These are phyloP conservation scores for Croton laevigatus DNA, from an alignment of 441 rosid genomes.

Conservation along the genomic window DNA sequence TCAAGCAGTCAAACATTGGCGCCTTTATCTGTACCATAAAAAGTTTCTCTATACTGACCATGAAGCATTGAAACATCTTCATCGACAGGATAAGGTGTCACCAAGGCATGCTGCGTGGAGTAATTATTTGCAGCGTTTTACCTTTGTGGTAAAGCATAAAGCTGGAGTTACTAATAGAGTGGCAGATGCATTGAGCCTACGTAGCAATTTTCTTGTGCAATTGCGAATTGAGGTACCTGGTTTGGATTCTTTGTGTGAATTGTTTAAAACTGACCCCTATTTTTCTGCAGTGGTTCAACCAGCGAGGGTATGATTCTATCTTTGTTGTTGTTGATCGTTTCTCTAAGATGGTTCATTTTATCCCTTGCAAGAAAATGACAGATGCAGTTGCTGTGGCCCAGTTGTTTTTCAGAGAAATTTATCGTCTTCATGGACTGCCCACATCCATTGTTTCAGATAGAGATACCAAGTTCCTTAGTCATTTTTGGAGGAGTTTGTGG, in stretches of 20 bases:
- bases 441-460: too few relatives aligned
- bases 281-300: neutral
- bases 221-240: too few relatives aligned
- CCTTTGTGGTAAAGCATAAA: neutral
- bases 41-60: neutral
- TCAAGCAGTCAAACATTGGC: too few relatives aligned
- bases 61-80: neutral
- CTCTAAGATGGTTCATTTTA: slow-evolving; percentile 13
- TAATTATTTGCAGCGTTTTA: neutral
- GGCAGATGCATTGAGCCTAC: too few relatives aligned
- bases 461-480: too few relatives aligned
- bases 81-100: neutral
- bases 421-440: too few relatives aligned
- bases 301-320: slow-evolving; percentile 4
- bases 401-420: too few relatives aligned
- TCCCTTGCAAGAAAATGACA: too few relatives aligned
- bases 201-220: too few relatives aligned
- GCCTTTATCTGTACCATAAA: neutral
- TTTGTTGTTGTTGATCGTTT: slow-evolving; percentile 14
- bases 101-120: neutral
- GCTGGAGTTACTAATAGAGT: too few relatives aligned
- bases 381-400: too few relatives aligned
- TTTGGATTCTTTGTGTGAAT: neutral
- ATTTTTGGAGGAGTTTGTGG: too few relatives aligned
- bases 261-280: neutral